Base-by-base conservation (phyloP, 2,329 filamentous ascomycete genomes). In the Phaeosphaeria sp. region DNA sequence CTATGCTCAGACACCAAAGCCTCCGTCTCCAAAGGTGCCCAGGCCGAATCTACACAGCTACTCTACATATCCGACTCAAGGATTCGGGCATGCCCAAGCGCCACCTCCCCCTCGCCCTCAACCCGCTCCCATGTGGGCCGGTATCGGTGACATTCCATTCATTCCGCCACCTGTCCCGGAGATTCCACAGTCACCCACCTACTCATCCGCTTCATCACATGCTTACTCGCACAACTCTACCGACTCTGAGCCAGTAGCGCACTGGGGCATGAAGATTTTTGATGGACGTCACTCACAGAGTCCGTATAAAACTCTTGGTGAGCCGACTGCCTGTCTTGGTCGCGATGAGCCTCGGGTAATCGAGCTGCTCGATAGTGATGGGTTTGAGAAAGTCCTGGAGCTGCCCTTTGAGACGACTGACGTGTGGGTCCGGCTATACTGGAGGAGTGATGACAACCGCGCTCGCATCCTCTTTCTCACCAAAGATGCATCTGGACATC, bases 381-480 rank as follows among this genome's bases (percentile, higher is more conserved):
- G 74, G 5, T 82, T 81, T 53, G 63, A 75, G n/a, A 75, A 74
- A 55, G 74, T 79, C 1, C 58, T 80, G 6, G 73, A 80, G 58
- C 45, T 79, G 64, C 77, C 80, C 0, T 84, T 87, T 58, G 80
- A 83, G 39, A 77, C 76, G 42, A 79, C 73, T 5, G 75, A 81
- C 36, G 75, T 85, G 20, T 78, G 74, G 40, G 77, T 84, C 18
- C 76, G 78, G 42, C 79, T 85, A n/a, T 87, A 84, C 62, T 79
- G 83, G 65, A 79, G 85, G 13, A 75, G 80, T 9, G 65, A 69
- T 0, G 84, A 88, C 62, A 74, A 80, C 53, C 82, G 84, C 48
- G 81, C 81, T 21, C 80, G 85, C 24, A 83, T 88, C 11, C 71
- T 87, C 6, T 83, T 84, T 68, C 79, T 83, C 53, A 77, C 80